Evolutionary conservation across 2,329 filamentous ascomycete species (phyloP), one percentile per base, ranked within the genome.

Genomic region (Diaporthe humulicola): DNA sequence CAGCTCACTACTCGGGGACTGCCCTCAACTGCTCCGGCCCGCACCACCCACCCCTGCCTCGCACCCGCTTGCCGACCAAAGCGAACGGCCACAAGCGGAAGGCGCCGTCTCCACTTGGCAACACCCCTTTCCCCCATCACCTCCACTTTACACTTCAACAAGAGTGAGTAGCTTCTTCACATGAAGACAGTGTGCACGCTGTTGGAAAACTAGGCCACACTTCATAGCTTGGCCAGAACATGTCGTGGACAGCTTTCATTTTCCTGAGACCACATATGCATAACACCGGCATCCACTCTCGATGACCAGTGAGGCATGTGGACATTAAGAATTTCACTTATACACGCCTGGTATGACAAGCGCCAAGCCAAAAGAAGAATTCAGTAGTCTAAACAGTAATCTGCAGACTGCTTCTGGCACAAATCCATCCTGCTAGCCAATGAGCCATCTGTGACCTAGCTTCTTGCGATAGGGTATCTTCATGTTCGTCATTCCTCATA

Each of bases 401-500:
- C 30, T 38, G 45, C 61, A 50, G 14, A 6, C 7, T 61, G n/a
- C n/a, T 42, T 42, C 38, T 57, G 33, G 25, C 14, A 48, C 66
- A 48, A 22, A 19, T 56, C 19, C 45, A 61, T n/a, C 15, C 50
- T 50, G 2, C 2, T 48, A 28, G 50, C 52, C 52, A n/a, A n/a
- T 42, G 12, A 48, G 22, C 57, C 17, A n/a, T 15, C 17, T 33
- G 40, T 30, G 15, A 28, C 33, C 17, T n/a, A 36, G 40, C 48
- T 48, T 38, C 40, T 52, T 58, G n/a, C 14, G 19, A 25, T 22
- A 22, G 52, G 58, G 60, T 33, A 56, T 30, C n/a, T 36, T 14
- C 7, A 73, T 69, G 57, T 22, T 75, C 50, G 9, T 76, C 75
- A 74, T 66, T 42, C 75, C 50, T 70, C 74, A 38, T 73, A 54